Evolutionary conservation across 2,329 filamentous ascomycete species (phyloP).

Genomic region (Penicillium sp.): DNA sequence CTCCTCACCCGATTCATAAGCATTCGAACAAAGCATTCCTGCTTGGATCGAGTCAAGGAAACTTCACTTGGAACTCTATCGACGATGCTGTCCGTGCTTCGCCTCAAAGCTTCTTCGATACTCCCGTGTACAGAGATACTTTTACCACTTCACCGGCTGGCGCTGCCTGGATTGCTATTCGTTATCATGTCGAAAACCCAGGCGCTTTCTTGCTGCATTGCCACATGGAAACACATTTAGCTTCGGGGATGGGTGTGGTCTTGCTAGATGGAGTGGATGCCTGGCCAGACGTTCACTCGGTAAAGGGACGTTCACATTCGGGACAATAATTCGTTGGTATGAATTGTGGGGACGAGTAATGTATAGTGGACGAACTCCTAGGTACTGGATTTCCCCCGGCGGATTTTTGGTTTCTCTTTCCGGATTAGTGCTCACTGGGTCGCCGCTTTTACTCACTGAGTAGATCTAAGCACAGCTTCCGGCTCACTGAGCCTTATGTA

Average conservation of each 20-base stretch:
- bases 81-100: conserved; percentile 51
- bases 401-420: not conserved
- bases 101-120: conserved; percentile 54
- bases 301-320: not conserved
- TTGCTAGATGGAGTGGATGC: conserved; percentile 51
- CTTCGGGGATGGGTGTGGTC: conserved; percentile 49
- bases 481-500: too few species aligned
- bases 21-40: conserved; percentile 62
- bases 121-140: conserved; percentile 55
- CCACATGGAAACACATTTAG: conserved; percentile 51
- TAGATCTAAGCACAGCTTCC: not conserved
- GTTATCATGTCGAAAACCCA: conserved; percentile 51
- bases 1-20: conserved; percentile 63
- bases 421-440: not conserved
- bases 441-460: not conserved
- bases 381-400: not conserved
- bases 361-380: not conserved
- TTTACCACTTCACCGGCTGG: conserved; percentile 41
- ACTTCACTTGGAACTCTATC: conserved; percentile 54
- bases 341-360: not conserved
- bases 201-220: conserved; percentile 54
- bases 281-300: conserved; percentile 29
- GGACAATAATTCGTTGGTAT: not conserved
- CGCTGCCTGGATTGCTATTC: conserved; percentile 44
- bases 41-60: conserved; percentile 52